These are phyloP conservation scores for Moesziomyces sp. DNA, from an alignment of 1,284 basidiomycete species.

Conservation along the genomic window DNA sequence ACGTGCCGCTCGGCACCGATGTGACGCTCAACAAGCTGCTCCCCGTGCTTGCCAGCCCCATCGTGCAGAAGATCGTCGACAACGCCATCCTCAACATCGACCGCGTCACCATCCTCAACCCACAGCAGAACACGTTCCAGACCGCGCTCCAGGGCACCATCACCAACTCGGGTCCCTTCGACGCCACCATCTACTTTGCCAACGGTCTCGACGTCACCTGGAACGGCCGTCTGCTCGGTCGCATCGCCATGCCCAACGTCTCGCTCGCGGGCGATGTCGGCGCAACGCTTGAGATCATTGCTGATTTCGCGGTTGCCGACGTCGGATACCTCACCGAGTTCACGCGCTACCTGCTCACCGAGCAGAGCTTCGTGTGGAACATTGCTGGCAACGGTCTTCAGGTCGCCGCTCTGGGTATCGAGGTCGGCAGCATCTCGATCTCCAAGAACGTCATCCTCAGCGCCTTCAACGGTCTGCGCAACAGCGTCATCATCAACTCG, in stretches of 20 bases:
- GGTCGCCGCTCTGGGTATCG: slow-evolving; percentile 70
- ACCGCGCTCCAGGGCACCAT: slow-evolving; percentile 76
- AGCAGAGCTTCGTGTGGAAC: slow-evolving; percentile 79
- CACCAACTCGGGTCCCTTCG: slow-evolving; percentile 80
- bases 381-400: slow-evolving; percentile 78
- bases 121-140: slow-evolving; percentile 74
- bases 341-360: slow-evolving; percentile 76
- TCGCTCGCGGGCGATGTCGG: slow-evolving; percentile 73
- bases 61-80: slow-evolving; percentile 81
- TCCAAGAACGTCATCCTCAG: slow-evolving; percentile 77
- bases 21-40: slow-evolving; percentile 75
- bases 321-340: slow-evolving; percentile 76
- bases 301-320: slow-evolving; percentile 75
- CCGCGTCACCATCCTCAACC: slow-evolving; percentile 54
- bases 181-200: slow-evolving; percentile 77
- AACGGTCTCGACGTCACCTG: slow-evolving; percentile 76
- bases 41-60: slow-evolving; percentile 79
- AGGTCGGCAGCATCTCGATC: slow-evolving; percentile 73
- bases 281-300: slow-evolving; percentile 73
- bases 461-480: slow-evolving; percentile 78
- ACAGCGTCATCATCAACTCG: slow-evolving; percentile 75
- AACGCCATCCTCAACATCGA: slow-evolving; percentile 71
- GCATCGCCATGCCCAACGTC: slow-evolving; percentile 74
- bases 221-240: slow-evolving; percentile 75
- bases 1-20: slow-evolving; percentile 76